Base-by-base conservation (phyloP, 2,329 filamentous ascomycete genomes). In the Xylaria sp. region DNA sequence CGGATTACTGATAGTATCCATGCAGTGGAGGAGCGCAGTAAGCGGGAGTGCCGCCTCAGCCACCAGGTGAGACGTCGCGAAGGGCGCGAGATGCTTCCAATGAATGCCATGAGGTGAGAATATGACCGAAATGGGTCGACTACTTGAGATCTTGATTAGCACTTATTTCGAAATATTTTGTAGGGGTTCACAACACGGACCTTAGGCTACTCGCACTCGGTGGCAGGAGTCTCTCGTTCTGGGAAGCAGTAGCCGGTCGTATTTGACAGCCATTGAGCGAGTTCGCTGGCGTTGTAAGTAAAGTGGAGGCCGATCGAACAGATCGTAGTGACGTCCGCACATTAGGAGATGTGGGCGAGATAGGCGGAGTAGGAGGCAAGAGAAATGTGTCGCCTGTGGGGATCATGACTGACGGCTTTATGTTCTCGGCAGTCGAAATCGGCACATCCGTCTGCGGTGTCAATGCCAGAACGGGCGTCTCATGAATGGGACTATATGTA, bases 21-120 rank as follows among this genome's bases (percentile, higher is more conserved):
- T 85, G 56, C 81, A 83, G 69, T 89, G 86, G 13, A 90, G 76
- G 3, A 90, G 79, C 0, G 82, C 80, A 0, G 83, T 87, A 16
- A 90, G 74, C 0, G 85, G 86, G 2, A 88, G 75, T 0, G 85
- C 83, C 1, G 80, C 76, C 66, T 83, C 78, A 1, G 75, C 70
- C 1, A 83, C 74, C 2, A 88, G 80, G 67, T 87, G 82, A 0
- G 79, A 77, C 1, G 79, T 78, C 4, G 80, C 78, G 68, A 86
- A 89, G 5, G 80, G 74, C 35, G 77, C 73, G 8, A 90, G 74
- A 19, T 78, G 74, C 4, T 76, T 69, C 65, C 82, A 83, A 0
- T 79, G 75, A 46, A 85, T 80, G 10, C 86, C 86, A 67, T 88
- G 85, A 0, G 86, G 86, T 0, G 84, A 84, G 71, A 85, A 89